A percentile compares a stretch with the other conserved stretches of the same genome.
These are phyloP conservation scores for Plasmodium vivax DNA, from an alignment of 169 alveolate genomes.

Conservation along the genomic window DNA sequence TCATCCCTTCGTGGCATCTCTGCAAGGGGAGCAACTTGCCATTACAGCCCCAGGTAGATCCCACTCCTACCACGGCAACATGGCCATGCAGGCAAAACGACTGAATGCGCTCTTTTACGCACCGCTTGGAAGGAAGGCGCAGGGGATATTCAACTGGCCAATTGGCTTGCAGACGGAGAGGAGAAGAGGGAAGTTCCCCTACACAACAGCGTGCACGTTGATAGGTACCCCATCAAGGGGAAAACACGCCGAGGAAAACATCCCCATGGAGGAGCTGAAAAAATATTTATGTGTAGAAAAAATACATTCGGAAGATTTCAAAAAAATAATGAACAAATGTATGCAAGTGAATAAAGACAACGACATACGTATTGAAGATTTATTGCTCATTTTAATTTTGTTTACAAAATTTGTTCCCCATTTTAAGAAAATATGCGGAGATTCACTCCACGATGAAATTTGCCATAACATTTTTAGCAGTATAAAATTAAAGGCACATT, in stretches of 20 bases:
- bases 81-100: not conserved
- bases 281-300: constrained; percentile 11
- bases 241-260: not conserved
- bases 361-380: constrained; percentile 13
- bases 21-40: not conserved
- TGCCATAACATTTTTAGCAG: not conserved
- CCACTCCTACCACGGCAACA: not conserved
- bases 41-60: not conserved
- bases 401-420: constrained; percentile 18
- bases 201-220: not conserved
- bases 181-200: not conserved
- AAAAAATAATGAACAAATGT: constrained; percentile 12
- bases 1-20: not conserved
- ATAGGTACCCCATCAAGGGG: not conserved
- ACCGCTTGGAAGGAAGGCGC: not conserved
- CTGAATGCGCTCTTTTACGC: not conserved
- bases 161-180: not conserved
- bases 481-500: constrained; percentile 48
- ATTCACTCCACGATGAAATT: not conserved
- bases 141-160: not conserved
- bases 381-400: constrained; percentile 25
- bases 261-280: constrained; percentile 5
- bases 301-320: constrained; percentile 17
- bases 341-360: not conserved
- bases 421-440: not conserved